A percentile compares a stretch with the other conserved stretches of the same genome.
These are phyloP conservation scores for Porogramme epimiltina DNA, from an alignment of 1,284 basidiomycete species.

Conservation along the genomic window DNA sequence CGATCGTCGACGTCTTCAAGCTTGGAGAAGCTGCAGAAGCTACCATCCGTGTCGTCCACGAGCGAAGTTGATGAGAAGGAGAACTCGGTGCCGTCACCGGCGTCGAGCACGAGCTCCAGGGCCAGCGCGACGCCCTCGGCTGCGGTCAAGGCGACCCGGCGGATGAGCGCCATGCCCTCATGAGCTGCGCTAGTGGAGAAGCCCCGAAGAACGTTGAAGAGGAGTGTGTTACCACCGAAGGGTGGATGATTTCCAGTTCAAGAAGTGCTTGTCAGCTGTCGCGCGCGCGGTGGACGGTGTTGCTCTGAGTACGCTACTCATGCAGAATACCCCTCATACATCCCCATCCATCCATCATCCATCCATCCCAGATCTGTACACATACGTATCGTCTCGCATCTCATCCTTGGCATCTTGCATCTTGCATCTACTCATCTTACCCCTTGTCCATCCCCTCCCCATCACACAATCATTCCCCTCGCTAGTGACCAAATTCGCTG, in stretches of 20 bases:
- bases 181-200: background rate
- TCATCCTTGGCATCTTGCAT: slow-evolving; percentile 11
- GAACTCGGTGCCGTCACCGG: slow-evolving; percentile 29
- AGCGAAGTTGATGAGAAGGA: slow-evolving; percentile 49
- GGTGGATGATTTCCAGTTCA: background rate
- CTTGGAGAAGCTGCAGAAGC: slow-evolving; percentile 23
- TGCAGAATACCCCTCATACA: slow-evolving; percentile 6
- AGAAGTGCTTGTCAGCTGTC: background rate
- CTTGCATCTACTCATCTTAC: slow-evolving; percentile 12
- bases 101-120: slow-evolving; percentile 7
- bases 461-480: background rate
- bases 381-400: slow-evolving; percentile 18
- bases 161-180: slow-evolving; percentile 25
- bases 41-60: slow-evolving; percentile 30
- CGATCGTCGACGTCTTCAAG: slow-evolving; percentile 27
- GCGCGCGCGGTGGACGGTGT: slow-evolving; percentile 5
- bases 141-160: slow-evolving; percentile 9
- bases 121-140: background rate
- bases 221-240: too few species aligned
- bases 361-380: slow-evolving; percentile 14
- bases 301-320: slow-evolving; percentile 10
- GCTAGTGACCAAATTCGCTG: background rate
- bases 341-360: slow-evolving; percentile 6
- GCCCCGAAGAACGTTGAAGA: too few species aligned
- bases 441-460: background rate